Base-by-base conservation (phyloP, 2,329 filamentous ascomycete genomes). In the Alternaria brassicae region DNA sequence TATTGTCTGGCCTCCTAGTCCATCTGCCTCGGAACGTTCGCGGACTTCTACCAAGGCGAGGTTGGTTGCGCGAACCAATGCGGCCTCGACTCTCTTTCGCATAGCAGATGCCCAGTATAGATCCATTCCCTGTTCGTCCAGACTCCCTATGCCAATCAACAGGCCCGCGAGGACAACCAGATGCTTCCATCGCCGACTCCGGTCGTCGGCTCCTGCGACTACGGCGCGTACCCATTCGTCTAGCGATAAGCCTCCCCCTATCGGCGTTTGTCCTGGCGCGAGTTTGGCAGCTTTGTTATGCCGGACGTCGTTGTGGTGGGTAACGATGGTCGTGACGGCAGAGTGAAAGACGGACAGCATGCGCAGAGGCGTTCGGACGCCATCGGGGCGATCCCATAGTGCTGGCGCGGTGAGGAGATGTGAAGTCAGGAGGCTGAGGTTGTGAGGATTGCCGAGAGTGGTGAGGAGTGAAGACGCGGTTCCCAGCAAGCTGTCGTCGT, bases 131-230 rank as follows among this genome's bases (percentile, higher is more conserved):
- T 77, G 73, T 66, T 77, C 72, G 64, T 79, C 75, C 25, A 75
- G 64, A 36, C 61, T 72, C 3, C 70, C 89, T 72, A 93, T 89
- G 8, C 91, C 92, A 72, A 94, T 85, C 58, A 97, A 78, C 21
- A 96, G 81, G 3, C 92, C 93, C 0, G 89, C 88, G 8, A 97
- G 84, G 5, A 93, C 85, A n/a, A 97, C 81, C 28, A 93, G 78
- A 76, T 97, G 93, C 76, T 92, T 89, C 92, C 92, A 97, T 71
- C 91, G 82, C 17, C 83, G 85, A 28, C 81, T 89, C 67, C 82
- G 83, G 42, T 85, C 86, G 70, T 89, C 85, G 15, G 87, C 86
- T 8, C 86, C 87, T 39, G 81, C 82, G 2, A 86, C 81, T 2
- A 88, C 80, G 1, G 87, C 86, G 62, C 81, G 83, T 23, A 85